A percentile compares a stretch with the other conserved stretches of the same genome.
phyloP scores from a whole-genome alignment of 441 rosid species.

The Melastoma candidum region DNA sequence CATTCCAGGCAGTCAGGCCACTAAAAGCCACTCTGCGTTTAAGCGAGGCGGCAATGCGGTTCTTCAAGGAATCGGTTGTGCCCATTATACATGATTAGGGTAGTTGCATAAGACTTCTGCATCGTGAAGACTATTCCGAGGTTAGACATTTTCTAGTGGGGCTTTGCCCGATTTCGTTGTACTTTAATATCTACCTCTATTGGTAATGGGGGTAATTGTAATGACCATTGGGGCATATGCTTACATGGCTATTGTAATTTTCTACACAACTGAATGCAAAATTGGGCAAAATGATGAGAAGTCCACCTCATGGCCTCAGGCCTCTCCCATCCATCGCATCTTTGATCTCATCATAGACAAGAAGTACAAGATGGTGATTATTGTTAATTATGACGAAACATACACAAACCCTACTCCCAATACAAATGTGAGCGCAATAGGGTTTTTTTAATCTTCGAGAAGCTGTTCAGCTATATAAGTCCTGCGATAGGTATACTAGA shows the following conservation, averaged over 20 bases:
- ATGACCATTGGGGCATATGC: background rate
- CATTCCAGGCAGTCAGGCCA: constrained; percentile 50
- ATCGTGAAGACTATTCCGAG: constrained; percentile 59
- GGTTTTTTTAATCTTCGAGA: constrained; percentile 45
- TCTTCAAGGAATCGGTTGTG: constrained; percentile 46
- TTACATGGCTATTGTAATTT: constrained; percentile 5
- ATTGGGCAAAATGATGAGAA: constrained; percentile 57
- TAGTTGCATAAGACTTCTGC: constrained; percentile 57
- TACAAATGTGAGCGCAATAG: constrained; percentile 35
- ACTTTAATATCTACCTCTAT: background rate
- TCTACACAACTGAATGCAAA: constrained; percentile 43
- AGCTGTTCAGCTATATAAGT: constrained; percentile 30
- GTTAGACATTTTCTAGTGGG: constrained; percentile 15
- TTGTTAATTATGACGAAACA: constrained; percentile 30
- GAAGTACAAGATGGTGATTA: constrained; percentile 55
- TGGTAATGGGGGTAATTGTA: no score
- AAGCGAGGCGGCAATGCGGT: constrained; percentile 52
- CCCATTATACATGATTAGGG: constrained; percentile 63
- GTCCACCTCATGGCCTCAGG: constrained; percentile 51
- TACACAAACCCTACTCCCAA: constrained; percentile 8
- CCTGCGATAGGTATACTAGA: constrained; percentile 1
- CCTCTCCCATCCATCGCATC: constrained; percentile 42
- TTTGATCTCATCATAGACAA: constrained; percentile 51
- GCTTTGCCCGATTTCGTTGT: background rate
- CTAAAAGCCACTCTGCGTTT: constrained; percentile 33